Conservation (phyloP, 2,329 filamentous ascomycete genomes). For the Acarospora socialis region DNA sequence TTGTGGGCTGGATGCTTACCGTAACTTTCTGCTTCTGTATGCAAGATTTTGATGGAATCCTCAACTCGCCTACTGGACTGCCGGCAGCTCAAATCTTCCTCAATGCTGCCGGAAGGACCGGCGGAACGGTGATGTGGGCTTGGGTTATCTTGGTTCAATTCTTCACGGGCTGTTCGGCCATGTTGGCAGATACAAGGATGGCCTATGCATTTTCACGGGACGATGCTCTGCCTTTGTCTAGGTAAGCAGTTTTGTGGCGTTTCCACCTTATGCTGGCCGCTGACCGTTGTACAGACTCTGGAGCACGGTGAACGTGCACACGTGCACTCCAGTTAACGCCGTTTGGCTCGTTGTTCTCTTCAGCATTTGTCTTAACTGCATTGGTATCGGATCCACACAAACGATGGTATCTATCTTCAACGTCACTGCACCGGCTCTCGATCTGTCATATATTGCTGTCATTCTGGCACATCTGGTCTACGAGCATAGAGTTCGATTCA, state of each 20-base stretch:
- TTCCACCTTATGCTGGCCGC: background rate
- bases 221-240: constrained; percentile 45
- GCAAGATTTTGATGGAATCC: constrained; percentile 41
- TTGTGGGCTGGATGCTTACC: constrained; percentile 48
- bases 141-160: constrained; percentile 50
- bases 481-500: constrained; percentile 36
- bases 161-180: constrained; percentile 49
- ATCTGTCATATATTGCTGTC: constrained; percentile 44
- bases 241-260: constrained; percentile 21
- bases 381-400: constrained; percentile 36
- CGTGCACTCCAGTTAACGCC: constrained; percentile 46
- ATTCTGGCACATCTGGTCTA: constrained; percentile 45
- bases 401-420: constrained; percentile 40
- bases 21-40: constrained; percentile 51
- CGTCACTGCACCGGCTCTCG: constrained; percentile 38
- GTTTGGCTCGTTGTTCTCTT: constrained; percentile 51
- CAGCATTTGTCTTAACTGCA: constrained; percentile 37
- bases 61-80: constrained; percentile 43
- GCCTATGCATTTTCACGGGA: constrained; percentile 48
- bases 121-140: constrained; percentile 47
- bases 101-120: constrained; percentile 42
- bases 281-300: constrained; percentile 28
- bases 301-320: constrained; percentile 37
- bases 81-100: constrained; percentile 46
- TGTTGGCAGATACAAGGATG: constrained; percentile 50